Conservation (phyloP, 208 protist species). For the Acanthamoeba sp. region DNA sequence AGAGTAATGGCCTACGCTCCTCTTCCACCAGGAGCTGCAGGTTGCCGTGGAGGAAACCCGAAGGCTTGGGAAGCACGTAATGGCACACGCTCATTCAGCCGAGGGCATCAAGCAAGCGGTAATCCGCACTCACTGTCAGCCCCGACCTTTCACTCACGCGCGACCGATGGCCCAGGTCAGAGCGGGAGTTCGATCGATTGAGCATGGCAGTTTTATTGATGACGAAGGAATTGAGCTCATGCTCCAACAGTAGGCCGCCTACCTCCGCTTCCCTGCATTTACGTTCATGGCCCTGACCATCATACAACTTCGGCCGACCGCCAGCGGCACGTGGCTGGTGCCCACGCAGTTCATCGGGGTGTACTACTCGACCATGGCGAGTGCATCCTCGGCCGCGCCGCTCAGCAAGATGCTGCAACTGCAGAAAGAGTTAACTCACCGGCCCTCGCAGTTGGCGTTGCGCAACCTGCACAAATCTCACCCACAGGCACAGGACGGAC, state of each 20-base stretch:
- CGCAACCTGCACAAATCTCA: too few relatives aligned
- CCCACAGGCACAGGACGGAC: neutral
- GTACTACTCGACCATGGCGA: slow-evolving; percentile 9
- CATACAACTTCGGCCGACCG: neutral
- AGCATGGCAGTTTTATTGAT: slow-evolving; percentile 66
- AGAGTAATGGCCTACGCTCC: neutral
- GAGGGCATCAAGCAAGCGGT: slow-evolving; percentile 65
- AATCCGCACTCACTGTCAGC: neutral
- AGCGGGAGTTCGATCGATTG: slow-evolving; percentile 40
- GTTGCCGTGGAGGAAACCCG: slow-evolving; percentile 48
- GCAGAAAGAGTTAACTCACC: slow-evolving; percentile 64
- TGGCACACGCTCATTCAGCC: slow-evolving; percentile 62
- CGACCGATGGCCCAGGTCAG: too few relatives aligned
- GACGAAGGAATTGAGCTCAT: slow-evolving; percentile 66
- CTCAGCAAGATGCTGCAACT: slow-evolving; percentile 64
- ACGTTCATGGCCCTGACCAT: neutral
- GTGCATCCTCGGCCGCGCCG: neutral
- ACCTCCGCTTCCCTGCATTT: too few relatives aligned
- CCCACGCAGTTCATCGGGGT: slow-evolving; percentile 58
- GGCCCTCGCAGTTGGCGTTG: too few relatives aligned
- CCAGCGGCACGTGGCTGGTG: slow-evolving; percentile 48
- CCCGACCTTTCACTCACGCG: too few relatives aligned
- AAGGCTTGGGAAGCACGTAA: slow-evolving; percentile 21
- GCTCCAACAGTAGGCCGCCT: neutral
- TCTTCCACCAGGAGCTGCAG: neutral